Evolutionary conservation across 2,329 filamentous ascomycete species (phyloP).

Genomic region (Cordyceps fumosorosea): DNA sequence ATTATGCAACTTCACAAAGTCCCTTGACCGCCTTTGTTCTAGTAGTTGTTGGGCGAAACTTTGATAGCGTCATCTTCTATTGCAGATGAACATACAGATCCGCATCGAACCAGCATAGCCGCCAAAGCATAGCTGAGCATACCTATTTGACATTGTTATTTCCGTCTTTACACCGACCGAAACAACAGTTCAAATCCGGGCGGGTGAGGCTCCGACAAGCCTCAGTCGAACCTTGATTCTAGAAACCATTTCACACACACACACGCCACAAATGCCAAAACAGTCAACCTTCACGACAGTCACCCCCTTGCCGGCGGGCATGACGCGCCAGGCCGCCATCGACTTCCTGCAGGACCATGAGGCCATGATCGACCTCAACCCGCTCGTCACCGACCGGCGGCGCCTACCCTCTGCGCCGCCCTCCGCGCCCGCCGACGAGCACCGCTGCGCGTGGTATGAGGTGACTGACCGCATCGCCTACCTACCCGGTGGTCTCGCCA

Average conservation of each 20-base stretch:
- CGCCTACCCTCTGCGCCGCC: constrained; percentile 59
- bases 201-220: too few species aligned
- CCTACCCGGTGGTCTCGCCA: constrained; percentile 51
- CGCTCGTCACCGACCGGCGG: constrained; percentile 67
- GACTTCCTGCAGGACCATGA: constrained; percentile 70
- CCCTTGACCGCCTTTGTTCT: background rate
- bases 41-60: background rate
- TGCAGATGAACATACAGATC: background rate
- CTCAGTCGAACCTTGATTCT: too few species aligned
- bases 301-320: constrained; percentile 64
- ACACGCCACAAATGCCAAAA: background rate
- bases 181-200: too few species aligned
- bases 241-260: background rate
- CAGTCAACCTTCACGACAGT: constrained; percentile 66
- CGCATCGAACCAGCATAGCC: background rate
- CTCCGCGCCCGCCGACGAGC: constrained; percentile 64
- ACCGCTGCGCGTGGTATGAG: constrained; percentile 67
- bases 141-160: background rate
- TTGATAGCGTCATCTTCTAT: background rate
- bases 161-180: background rate
- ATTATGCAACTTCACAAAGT: background rate
- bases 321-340: constrained; percentile 64
- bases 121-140: background rate
- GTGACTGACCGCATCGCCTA: constrained; percentile 72
- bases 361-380: constrained; percentile 85